Conservation (phyloP, 805 yeast species). For the Ogataea angusta region DNA sequence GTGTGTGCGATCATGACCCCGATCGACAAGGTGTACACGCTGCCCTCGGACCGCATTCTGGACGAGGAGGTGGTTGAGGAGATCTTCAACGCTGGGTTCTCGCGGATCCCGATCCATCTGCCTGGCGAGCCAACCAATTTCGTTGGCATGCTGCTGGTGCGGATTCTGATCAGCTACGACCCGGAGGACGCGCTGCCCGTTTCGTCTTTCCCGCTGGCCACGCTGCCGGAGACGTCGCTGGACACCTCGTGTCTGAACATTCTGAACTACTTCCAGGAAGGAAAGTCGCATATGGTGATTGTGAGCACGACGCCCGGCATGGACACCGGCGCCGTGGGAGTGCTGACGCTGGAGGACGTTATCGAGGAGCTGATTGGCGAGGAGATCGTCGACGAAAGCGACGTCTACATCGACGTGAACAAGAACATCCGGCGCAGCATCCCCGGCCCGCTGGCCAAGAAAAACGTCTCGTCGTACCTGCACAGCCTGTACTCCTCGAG, state of each 20-base stretch:
- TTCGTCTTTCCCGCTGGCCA: constrained; percentile 90
- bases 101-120: constrained; percentile 88
- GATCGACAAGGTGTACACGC: constrained; percentile 80
- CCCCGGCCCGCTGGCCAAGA: constrained; percentile 72
- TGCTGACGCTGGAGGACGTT: constrained; percentile 92
- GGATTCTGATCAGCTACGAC: constrained; percentile 90
- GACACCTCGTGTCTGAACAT: constrained; percentile 93
- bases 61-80: constrained; percentile 85
- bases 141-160: constrained; percentile 90
- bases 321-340: constrained; percentile 79
- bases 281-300: constrained; percentile 95
- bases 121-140: constrained; percentile 88
- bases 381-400: constrained; percentile 95
- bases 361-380: constrained; percentile 97
- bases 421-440: constrained; percentile 75
- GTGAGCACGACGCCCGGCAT: constrained; percentile 85
- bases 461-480: constrained; percentile 65
- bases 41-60: constrained; percentile 76
- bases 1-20: constrained; percentile 93
- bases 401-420: constrained; percentile 87
- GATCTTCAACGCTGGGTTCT: constrained; percentile 90
- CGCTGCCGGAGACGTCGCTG: constrained; percentile 89
- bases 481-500: constrained; percentile 49
- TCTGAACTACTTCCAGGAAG: constrained; percentile 94
- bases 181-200: constrained; percentile 95